Evolutionary conservation across 179 eudicot species (phyloP).

Genomic region (Beta lomatogona): DNA sequence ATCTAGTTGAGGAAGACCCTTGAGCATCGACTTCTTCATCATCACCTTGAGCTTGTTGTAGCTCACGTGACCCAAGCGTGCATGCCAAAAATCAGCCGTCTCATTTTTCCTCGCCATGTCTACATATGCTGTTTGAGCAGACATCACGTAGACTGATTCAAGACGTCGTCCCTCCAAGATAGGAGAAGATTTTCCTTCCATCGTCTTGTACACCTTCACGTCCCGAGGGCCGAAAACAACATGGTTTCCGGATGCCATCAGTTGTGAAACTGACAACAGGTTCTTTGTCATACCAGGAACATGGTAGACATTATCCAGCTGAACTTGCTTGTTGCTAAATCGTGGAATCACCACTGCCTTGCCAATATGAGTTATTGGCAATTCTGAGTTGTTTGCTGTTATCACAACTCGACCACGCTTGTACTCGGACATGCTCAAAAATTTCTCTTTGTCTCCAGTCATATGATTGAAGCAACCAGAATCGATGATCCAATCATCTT

Average conservation of each 20-base stretch:
- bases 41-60: slow-evolving; percentile 5
- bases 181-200: background rate
- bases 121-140: slow-evolving; percentile 6
- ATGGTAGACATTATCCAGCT: too few species aligned
- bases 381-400: slow-evolving; percentile 3
- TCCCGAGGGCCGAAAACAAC: too few species aligned
- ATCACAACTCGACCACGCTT: slow-evolving; percentile 19
- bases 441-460: slow-evolving; percentile 16
- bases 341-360: too few species aligned
- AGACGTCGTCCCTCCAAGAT: slow-evolving; percentile 5
- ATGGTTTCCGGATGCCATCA: too few species aligned
- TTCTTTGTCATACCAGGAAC: too few species aligned
- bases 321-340: too few species aligned
- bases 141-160: slow-evolving; percentile 13
- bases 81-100: slow-evolving; percentile 14
- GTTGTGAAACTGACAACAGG: too few species aligned
- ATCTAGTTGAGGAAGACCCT: slow-evolving; percentile 12
- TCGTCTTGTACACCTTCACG: background rate
- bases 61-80: slow-evolving; percentile 9
- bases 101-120: slow-evolving; percentile 23
- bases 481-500: slow-evolving; percentile 23
- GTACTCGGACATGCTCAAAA: background rate
- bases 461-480: slow-evolving; percentile 22
- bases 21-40: slow-evolving; percentile 20
- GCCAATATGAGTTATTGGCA: slow-evolving; percentile 15